Base-by-base conservation (phyloP, 306 rosid genomes). In the Amphicarpaea edgeworthii region DNA sequence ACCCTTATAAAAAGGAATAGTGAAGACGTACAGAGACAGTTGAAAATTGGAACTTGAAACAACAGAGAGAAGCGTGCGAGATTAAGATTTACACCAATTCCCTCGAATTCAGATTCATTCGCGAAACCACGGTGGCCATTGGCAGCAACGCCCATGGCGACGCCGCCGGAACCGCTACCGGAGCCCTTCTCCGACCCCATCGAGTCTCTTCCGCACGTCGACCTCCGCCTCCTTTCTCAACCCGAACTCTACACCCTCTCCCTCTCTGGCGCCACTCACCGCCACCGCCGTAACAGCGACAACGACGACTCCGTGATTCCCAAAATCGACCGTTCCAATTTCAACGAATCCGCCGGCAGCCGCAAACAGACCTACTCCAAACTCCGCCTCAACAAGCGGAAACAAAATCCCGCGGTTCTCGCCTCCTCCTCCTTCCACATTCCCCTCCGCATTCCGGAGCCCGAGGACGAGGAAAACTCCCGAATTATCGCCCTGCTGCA, bases 301-400 rank as follows among this genome's bases (percentile, higher is more conserved):
- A 84, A 76, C 72, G 85, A 88, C 78, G 86, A 82, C 61, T 73
- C 83, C 23, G 43, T 83, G 42, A 77, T 85, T 87, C 97, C 96
- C 61, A 91, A 88, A 79, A 91, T 93, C 30, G 96, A 93, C 87
- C 98, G 98, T 76, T 87, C 97, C 41, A 87, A 87, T 72, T 93
- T 93, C 82, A 93, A 93, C 45, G 97, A 91, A 67, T 91, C 97
- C 81, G 97, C 98, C 40, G 97, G 97, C 3, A 93, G 98, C 73
- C 97, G 98, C 1, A 93, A 90, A 43, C 98, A 93, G 68, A 93
- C 98, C 53, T 93, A 63, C 79, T 90, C 97, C 9, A 89, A 90
- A 45, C 94, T 93, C 77, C 97, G 92, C 68, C 85, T 93, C 10
- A 80, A 79, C 77, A 69, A 84, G 40, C 87, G 79, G 61, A 69